Percentiles rank a stretch among this genome's conserved stretches.
Evolutionary conservation across 2,329 filamentous ascomycete species (phyloP).

Genomic region (Pochonia chlamydosporia): DNA sequence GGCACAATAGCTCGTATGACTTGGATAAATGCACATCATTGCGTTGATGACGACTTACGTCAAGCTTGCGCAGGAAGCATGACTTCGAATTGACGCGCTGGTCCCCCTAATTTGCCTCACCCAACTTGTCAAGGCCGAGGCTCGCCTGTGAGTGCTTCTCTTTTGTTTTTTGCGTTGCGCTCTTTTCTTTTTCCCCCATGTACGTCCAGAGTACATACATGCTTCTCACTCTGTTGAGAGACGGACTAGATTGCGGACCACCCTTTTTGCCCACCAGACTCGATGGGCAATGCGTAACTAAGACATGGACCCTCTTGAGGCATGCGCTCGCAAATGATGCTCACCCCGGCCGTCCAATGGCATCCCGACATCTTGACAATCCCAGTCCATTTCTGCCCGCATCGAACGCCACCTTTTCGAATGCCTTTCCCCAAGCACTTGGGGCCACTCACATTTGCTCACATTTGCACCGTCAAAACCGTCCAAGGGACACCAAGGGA

Average conservation of each 20-base stretch:
- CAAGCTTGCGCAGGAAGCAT: no score
- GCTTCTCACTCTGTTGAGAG: background rate
- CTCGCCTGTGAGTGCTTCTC: background rate
- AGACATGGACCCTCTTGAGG: slow-evolving; percentile 6
- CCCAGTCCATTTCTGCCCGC: slow-evolving; percentile 2
- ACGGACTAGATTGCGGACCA: background rate
- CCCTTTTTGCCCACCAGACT: background rate
- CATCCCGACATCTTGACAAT: background rate
- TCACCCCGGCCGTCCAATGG: background rate
- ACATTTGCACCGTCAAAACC: background rate
- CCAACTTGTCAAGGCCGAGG: no score
- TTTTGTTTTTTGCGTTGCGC: no score
- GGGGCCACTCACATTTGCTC: background rate
- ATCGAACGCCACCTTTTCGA: slow-evolving; percentile 5
- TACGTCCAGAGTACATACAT: no score
- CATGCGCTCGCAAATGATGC: slow-evolving; percentile 8
- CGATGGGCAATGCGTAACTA: background rate
- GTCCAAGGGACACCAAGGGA: no score
- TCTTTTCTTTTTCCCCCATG: background rate
- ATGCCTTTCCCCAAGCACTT: background rate
- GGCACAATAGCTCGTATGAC: background rate
- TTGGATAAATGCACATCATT: background rate
- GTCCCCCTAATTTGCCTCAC: no score
- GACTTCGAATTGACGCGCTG: no score
- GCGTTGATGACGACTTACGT: background rate